These are phyloP conservation scores for Mallotus nudiflorus DNA, from an alignment of 345 rosid species.

Conservation along the genomic window DNA sequence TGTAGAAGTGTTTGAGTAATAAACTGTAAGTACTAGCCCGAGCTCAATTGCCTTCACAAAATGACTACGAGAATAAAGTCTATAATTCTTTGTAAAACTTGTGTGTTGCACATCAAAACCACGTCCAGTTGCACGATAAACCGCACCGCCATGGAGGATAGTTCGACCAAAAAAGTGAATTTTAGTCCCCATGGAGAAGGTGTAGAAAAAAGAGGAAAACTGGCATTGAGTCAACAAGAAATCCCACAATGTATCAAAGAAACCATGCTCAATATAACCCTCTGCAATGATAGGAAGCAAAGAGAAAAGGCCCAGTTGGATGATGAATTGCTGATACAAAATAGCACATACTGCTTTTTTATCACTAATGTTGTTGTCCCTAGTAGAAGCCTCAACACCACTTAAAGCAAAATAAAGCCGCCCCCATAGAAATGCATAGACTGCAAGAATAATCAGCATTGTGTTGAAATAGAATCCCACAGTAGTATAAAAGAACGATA, in stretches of 20 bases:
- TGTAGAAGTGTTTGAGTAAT: constrained; percentile 71
- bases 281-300: constrained; percentile 96
- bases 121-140: constrained; percentile 94
- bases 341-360: constrained; percentile 62
- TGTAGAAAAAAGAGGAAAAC: constrained; percentile 90
- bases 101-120: constrained; percentile 98
- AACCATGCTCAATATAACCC: constrained; percentile 89
- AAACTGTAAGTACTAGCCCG: constrained; percentile 70
- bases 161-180: constrained; percentile 96
- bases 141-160: constrained; percentile 94
- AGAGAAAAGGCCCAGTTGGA: constrained; percentile 90
- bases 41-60: constrained; percentile 88
- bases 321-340: constrained; percentile 77
- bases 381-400: constrained; percentile 76
- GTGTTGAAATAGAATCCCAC: constrained; percentile 95
- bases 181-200: constrained; percentile 97
- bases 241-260: constrained; percentile 89
- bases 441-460: constrained; percentile 82
- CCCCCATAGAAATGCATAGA: constrained; percentile 92
- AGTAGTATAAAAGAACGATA: constrained; percentile 90
- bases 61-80: constrained; percentile 86
- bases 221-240: constrained; percentile 92
- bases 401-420: constrained; percentile 89
- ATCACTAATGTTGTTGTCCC: constrained; percentile 41
- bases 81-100: constrained; percentile 79